Base-by-base conservation (phyloP, 176 grass and related monocot genomes). In the Eremochloa ophiuroides region DNA sequence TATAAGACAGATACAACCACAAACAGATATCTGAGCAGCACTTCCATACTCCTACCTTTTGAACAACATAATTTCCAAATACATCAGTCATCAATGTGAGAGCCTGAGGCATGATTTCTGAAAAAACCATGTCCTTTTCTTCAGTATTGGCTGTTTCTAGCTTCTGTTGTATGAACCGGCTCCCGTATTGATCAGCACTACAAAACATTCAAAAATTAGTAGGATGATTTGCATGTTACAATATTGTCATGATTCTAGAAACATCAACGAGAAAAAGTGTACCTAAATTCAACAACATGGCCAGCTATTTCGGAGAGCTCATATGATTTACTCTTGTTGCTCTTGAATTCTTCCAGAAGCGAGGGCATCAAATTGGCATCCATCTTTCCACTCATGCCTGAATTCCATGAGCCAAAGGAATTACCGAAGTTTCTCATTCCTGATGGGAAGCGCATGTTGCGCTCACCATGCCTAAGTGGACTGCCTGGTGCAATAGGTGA, bases 41-140 rank as follows among this genome's bases (percentile, higher is more conserved):
- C 4, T 47, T 42, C 42, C 15, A 18, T 69, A 39, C 29, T 10
- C 27, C 53, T 88, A 97, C 94, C 94, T 97, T 97, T 53, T 97
- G 94, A 62, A 97, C 91, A 66, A 97, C 94, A 77, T 97, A 97
- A 77, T 97, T 97, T 81, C 94, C 94, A 62, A 97, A 97, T 69
- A 97, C 94, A 85, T 97, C 91, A 60, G 94, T 97, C 91, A 97
- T 91, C 53, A 93, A 84, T 76, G 71, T 89, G 46, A 97, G 80
- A 48, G 91, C 88, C 56, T 89, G 88, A 68, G 94, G 91, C 91
- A 97, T 91, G 37, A 97, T 93, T 82, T 97, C 94, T 76, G 77
- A 85, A 62, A 90, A 90, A 39, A 90, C 83, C 88, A 90, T 90
- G 47, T 90, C 83, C 67, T 90, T 90, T 62, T 97, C 94, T 85